A percentile compares a stretch with the other conserved stretches of the same genome.
Conservation (phyloP, 139 green algal species). For the Coelastrella sp. region DNA sequence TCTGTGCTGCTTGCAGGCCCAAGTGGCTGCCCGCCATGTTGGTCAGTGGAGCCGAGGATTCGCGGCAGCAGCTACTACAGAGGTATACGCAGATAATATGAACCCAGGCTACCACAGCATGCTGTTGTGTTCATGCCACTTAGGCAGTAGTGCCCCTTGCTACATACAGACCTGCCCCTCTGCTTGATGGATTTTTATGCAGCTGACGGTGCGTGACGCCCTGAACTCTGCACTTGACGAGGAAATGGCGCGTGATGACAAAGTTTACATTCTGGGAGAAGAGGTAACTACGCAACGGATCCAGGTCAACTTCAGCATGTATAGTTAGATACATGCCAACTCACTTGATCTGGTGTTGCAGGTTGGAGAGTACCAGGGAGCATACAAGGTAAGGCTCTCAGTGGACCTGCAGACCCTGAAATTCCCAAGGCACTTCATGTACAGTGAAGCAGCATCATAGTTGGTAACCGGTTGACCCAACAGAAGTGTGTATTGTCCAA, state of each 20-base stretch:
- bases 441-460: too few relatives aligned
- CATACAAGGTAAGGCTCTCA: conserved; percentile 88
- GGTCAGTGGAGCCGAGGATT: conserved; percentile 25
- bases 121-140: too few relatives aligned
- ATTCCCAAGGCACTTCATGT: too few relatives aligned
- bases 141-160: too few relatives aligned
- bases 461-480: too few relatives aligned
- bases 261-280: conserved; percentile 97
- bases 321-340: neutral
- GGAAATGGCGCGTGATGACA: conserved; percentile 94
- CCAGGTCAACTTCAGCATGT: neutral
- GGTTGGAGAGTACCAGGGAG: conserved; percentile 97
- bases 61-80: conserved; percentile 33
- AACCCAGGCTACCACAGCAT: neutral
- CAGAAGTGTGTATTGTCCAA: too few relatives aligned
- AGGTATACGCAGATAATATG: neutral
- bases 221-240: conserved; percentile 98
- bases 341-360: conserved; percentile 43
- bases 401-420: neutral
- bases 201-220: conserved; percentile 96
- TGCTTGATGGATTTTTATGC: too few relatives aligned
- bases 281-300: conserved; percentile 76
- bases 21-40: conserved; percentile 11
- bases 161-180: too few relatives aligned
- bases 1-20: conserved; percentile 19